Evolutionary conservation across 1,139 yeast species (phyloP), one percentile per base, ranked within the genome.

Genomic region (Schwanniomyces etchellsii): DNA sequence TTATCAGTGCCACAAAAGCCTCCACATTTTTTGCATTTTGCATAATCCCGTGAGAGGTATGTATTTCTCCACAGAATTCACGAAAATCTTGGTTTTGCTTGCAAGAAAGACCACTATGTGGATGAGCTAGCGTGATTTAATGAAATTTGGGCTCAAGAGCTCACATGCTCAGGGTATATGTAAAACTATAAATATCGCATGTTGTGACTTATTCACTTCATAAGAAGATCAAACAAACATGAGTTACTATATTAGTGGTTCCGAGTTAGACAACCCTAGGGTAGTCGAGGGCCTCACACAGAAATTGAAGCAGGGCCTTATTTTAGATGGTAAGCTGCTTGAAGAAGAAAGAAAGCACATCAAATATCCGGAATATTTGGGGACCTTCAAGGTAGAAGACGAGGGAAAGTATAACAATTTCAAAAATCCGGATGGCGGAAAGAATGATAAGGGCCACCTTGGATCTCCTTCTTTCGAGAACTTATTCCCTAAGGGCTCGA

Each of bases 381-480:
- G 40, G 3, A 39, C 43, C 3, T 39, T 38, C 30, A 35, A 39
- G 14, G 28, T 39, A 9, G 50, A 40, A 25, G 53, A 50, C 3
- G 50, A 39, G 14, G 52, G 50, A 1, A 44, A 42, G 27, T 52
- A 39, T 38, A 40, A 44, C 21, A 42, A 44, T 27, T 43, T 42
- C 30, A 31, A 39, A 20, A 52, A 51, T 31, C 39, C 40, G 2
- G 47, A 44, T 22, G 50, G 47, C 12, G 49, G 44, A 11, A 42
- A 42, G 25, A 47, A 42, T 28, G 60, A 54, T 34, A 52, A 51
- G 28, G 60, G 59, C 2, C 49, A 43, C 26, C 42, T 52, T 31
- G 64, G 62, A 10, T 57, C 57, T 35, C 50, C 51, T 13, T 18
- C 36, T 3, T 57, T 52, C 35, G 51, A 51, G 33, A 46, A 49